A percentile compares a stretch with the other conserved stretches of the same genome.
Evolutionary conservation across 805 yeast species (phyloP).

Genomic region (Wickerhamiella cacticola): DNA sequence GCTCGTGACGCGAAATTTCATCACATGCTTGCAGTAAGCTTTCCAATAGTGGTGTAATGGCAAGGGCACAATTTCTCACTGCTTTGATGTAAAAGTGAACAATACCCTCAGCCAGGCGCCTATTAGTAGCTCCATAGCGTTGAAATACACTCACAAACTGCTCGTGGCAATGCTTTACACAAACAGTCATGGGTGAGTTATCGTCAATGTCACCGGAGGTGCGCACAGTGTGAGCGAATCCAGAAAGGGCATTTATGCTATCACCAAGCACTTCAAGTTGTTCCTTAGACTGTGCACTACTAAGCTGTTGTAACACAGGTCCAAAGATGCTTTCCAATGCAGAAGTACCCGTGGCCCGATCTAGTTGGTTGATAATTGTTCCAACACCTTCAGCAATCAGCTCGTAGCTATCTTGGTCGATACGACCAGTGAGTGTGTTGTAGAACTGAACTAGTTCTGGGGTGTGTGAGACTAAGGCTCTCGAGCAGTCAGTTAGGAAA

Average conservation of each 20-base stretch:
- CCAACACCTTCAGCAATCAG: constrained; percentile 87
- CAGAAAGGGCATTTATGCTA: constrained; percentile 42
- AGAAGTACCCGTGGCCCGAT: constrained; percentile 31
- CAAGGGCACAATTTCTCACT: constrained; percentile 16
- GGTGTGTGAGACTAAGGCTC: constrained; percentile 48
- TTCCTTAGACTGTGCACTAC: constrained; percentile 25
- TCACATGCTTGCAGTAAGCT: constrained; percentile 6
- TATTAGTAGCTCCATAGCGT: constrained; percentile 11
- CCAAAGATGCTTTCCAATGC: constrained; percentile 65
- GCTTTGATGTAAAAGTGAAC: constrained; percentile 16
- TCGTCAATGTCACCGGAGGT: constrained; percentile 41
- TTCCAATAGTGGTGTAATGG: constrained; percentile 12
- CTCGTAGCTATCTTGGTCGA: constrained; percentile 58
- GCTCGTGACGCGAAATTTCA: constrained; percentile 3
- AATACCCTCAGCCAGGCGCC: constrained; percentile 13
- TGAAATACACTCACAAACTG: constrained; percentile 12
- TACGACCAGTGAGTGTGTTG: constrained; percentile 37
- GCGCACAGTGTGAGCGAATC: constrained; percentile 56
- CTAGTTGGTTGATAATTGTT: constrained; percentile 43
- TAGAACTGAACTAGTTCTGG: constrained; percentile 70
- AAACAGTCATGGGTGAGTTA: constrained; percentile 26
- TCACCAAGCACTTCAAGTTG: constrained; percentile 13
- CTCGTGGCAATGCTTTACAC: constrained; percentile 14
- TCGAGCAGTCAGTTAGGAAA: constrained; percentile 83
- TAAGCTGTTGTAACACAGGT: constrained; percentile 40